Base-by-base conservation (phyloP, 2,329 filamentous ascomycete genomes). In the Cladosporium phlei region DNA sequence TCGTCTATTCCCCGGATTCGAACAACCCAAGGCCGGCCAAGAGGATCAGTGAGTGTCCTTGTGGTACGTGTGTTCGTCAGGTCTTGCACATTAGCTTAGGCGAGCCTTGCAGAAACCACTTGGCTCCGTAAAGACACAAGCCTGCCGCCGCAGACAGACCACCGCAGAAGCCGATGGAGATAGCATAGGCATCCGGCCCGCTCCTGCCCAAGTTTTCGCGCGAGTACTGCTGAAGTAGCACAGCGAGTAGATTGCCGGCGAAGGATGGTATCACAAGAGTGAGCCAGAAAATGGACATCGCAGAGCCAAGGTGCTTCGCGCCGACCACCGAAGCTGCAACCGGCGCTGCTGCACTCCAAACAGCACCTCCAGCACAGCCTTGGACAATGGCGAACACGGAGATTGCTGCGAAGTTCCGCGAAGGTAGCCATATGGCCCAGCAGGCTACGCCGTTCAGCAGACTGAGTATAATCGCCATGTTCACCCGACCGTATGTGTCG, bases 231-330 rank as follows among this genome's bases (percentile, higher is more conserved):
- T 28, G 16, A 12, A 45, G 42, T 4, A 45, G 42, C 11, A 45
- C 24, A 8, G 42, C 42, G 8, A 45, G 32, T 6, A 32, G 42
- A 17, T 45, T 45, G 2, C 42, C 42, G 3, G 29, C 22, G 17
- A 45, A 45, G 3, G 28, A 22, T 3, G 42, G 42, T 3, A 45
- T 25, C 3, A 45, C 32, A 6, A 45, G 30, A 7, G 32, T 37
- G 3, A 45, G 42, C 42, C 42, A 45, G 32, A 45, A 45, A 11
- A 45, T 22, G 4, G 30, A 22, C 42, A 45, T 45, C 11, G 42
- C 42, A 14, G 42, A 45, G 7, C 42, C 22, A 5, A 45, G 42
- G 16, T 45, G 9, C 21, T 45, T 45, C 6, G 37, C 32, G 4
- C 42, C 42, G 7, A 45, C 42, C 16, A 34, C 21, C 11, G 42